Evolutionary conservation across 2,329 filamentous ascomycete species (phyloP).

Genomic region (Hypoxylon sp.): DNA sequence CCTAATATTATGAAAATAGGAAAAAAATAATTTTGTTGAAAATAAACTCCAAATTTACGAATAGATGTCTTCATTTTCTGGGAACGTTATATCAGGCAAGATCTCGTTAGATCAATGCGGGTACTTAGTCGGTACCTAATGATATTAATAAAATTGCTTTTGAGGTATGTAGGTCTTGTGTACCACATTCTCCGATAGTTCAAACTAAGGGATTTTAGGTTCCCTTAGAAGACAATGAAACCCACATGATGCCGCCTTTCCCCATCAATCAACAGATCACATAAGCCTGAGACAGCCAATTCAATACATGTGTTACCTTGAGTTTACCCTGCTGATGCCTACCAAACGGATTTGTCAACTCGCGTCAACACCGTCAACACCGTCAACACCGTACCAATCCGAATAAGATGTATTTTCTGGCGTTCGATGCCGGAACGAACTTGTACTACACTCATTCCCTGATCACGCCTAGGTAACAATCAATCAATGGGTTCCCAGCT

Average conservation of each 20-base stretch:
- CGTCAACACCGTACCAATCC: constrained; percentile 2
- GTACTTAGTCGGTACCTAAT: not conserved
- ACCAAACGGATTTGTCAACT: constrained; percentile 3
- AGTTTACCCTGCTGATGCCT: constrained; percentile 18
- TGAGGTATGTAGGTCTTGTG: not conserved
- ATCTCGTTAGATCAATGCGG: not conserved
- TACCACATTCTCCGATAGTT: too few relatives aligned
- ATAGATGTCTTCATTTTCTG: not conserved
- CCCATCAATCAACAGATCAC: not conserved
- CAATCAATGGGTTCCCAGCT: constrained; percentile 51
- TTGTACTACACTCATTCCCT: constrained; percentile 8
- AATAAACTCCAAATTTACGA: not conserved
- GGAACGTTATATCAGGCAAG: not conserved
- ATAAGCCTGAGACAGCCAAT: constrained; percentile 8
- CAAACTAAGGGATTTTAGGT: too few relatives aligned
- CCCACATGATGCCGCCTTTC: not conserved
- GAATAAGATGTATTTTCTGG: constrained; percentile 23
- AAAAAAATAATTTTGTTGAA: not conserved
- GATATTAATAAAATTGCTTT: not conserved
- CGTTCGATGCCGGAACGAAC: constrained; percentile 5
- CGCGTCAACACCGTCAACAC: constrained; percentile 7
- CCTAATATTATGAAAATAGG: not conserved
- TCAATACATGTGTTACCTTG: not conserved
- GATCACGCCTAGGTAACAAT: not conserved
- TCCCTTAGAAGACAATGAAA: not conserved